These are phyloP conservation scores for Astragalus glycyphyllos DNA, from an alignment of 306 rosid genomes.

Conservation along the genomic window DNA sequence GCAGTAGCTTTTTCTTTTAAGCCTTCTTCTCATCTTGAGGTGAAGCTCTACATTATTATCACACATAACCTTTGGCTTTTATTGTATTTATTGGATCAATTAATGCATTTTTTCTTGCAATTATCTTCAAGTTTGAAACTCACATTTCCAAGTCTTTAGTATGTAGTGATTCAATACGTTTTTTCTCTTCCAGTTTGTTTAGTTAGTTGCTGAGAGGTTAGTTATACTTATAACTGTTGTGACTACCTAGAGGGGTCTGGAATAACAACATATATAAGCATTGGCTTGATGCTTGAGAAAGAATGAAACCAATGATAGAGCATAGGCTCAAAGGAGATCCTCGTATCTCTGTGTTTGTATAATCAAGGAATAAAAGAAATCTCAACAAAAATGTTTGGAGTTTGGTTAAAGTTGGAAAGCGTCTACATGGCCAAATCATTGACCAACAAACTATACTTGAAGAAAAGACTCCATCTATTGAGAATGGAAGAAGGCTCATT, in stretches of 20 bases:
- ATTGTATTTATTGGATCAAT: background rate
- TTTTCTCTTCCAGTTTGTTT: too few relatives aligned
- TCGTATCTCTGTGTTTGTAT: too few relatives aligned
- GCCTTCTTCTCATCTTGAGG: background rate
- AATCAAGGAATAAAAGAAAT: too few relatives aligned
- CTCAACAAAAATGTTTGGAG: too few relatives aligned
- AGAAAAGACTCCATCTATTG: background rate
- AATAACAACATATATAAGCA: too few relatives aligned
- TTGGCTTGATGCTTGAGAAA: too few relatives aligned
- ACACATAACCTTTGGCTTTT: background rate
- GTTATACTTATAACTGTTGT: too few relatives aligned
- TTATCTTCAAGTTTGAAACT: background rate
- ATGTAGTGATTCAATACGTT: background rate
- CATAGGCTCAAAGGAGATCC: too few relatives aligned
- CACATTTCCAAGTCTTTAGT: background rate
- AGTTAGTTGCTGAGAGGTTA: too few relatives aligned
- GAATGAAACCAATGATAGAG: too few relatives aligned
- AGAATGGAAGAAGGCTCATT: background rate
- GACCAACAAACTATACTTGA: background rate
- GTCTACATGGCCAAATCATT: background rate
- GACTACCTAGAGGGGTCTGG: too few relatives aligned
- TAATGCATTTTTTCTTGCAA: conserved; percentile 7
- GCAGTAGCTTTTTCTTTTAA: background rate
- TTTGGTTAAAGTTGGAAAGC: too few relatives aligned
- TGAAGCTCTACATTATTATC: background rate